Percentiles rank a stretch among this genome's conserved stretches.
phyloP scores from a whole-genome alignment of 1,139 yeast species.

The Meyerozyma guilliermondii region DNA sequence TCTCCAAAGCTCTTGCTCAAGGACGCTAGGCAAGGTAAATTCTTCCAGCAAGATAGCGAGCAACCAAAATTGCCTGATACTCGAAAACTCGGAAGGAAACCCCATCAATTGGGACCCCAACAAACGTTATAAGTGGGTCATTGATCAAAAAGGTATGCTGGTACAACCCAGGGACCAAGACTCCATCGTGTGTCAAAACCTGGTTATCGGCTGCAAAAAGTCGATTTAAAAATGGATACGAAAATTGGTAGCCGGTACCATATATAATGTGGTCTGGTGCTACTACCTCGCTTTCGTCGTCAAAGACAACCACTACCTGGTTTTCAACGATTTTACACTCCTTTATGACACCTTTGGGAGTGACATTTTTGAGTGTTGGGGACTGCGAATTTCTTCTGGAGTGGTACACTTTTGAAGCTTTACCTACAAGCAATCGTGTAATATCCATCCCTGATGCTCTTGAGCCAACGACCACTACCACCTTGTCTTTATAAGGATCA shows the following conservation, averaged over 20 bases:
- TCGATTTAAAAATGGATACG: slow-evolving; percentile 36
- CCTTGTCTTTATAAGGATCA: slow-evolving; percentile 22
- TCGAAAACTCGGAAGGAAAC: slow-evolving; percentile 40
- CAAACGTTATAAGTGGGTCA: slow-evolving; percentile 32
- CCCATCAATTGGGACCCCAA: slow-evolving; percentile 42
- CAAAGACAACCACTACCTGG: slow-evolving; percentile 22
- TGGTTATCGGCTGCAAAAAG: slow-evolving; percentile 11
- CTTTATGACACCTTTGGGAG: slow-evolving; percentile 20
- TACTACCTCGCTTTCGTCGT: slow-evolving; percentile 20
- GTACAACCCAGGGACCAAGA: slow-evolving; percentile 23
- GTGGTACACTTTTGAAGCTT: slow-evolving; percentile 23
- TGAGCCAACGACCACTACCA: slow-evolving; percentile 37
- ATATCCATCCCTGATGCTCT: slow-evolving; percentile 43
- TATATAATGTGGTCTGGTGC: slow-evolving; percentile 35
- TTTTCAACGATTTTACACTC: slow-evolving; percentile 12
- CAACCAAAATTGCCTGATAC: slow-evolving; percentile 40
- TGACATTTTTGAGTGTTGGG: slow-evolving; percentile 7
- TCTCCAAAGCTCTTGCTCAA: slow-evolving; percentile 31
- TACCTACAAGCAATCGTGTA: slow-evolving; percentile 20
- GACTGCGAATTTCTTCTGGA: slow-evolving; percentile 19
- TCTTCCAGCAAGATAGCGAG: slow-evolving; percentile 39
- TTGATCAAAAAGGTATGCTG: slow-evolving; percentile 34
- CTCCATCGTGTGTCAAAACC: slow-evolving; percentile 24
- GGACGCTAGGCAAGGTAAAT: slow-evolving; percentile 24
- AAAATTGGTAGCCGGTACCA: slow-evolving; percentile 42